phyloP scores from a whole-genome alignment of 164 flowering plant species.

The Malania oleifera region DNA sequence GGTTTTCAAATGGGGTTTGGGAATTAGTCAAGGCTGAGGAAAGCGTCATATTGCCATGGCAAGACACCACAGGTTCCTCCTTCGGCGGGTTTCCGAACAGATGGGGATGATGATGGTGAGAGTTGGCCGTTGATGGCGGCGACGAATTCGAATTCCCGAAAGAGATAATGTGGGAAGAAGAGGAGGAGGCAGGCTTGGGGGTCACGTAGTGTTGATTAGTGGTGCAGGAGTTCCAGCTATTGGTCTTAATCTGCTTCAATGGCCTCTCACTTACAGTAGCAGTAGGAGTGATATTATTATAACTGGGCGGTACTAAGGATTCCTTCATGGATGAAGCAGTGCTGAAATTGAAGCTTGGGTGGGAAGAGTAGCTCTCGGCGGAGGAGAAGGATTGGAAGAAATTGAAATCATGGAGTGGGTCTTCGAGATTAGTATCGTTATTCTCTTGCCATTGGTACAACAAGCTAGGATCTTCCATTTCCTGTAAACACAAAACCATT shows the following conservation, averaged over 20 bases:
- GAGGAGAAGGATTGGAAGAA: constrained; percentile 13
- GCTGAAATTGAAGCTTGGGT: not conserved
- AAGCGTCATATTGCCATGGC: constrained; percentile 4
- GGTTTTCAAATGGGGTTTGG: not conserved
- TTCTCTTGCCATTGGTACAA: too few species aligned
- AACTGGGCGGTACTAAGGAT: too few species aligned
- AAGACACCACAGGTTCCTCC: constrained; percentile 9
- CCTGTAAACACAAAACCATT: too few species aligned
- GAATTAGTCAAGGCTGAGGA: too few species aligned
- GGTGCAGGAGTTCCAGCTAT: constrained; percentile 10
- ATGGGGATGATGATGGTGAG: constrained; percentile 7
- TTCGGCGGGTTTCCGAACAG: constrained; percentile 9
- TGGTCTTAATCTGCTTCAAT: constrained; percentile 10
- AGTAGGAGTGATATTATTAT: too few species aligned
- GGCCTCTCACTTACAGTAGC: constrained; percentile 8
- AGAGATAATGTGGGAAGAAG: constrained; percentile 14
- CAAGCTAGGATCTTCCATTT: too few species aligned
- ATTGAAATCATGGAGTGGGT: too few species aligned
- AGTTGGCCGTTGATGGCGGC: not conserved
- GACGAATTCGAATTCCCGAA: constrained; percentile 9
- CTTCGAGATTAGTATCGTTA: too few species aligned
- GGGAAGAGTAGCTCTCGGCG: constrained; percentile 20
- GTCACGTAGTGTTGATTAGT: not conserved
- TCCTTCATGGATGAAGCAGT: constrained; percentile 6
- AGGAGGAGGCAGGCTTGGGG: constrained; percentile 2